phyloP scores from a whole-genome alignment of 108 stramenopile species.

The Pseudonitzschia delicatissima region DNA sequence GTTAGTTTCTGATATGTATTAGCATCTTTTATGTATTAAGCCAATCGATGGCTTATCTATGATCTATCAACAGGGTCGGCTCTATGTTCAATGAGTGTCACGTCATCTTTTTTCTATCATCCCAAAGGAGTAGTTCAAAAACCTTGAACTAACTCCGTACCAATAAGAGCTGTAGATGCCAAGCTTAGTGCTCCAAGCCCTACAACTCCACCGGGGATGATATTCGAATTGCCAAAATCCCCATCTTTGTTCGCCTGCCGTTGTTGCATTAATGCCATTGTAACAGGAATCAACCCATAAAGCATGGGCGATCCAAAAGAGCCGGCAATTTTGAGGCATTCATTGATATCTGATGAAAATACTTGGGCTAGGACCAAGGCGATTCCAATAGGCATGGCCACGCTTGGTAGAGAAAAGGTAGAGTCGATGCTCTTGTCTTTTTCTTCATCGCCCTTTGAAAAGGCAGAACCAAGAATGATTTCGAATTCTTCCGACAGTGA shows the following conservation, averaged over 20 bases:
- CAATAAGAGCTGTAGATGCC: conserved; percentile 12
- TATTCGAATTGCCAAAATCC: neutral
- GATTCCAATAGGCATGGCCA: conserved; percentile 13
- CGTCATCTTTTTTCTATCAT: neutral
- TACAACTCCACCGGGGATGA: conserved; percentile 15
- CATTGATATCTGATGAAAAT: conserved; percentile 20
- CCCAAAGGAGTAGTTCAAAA: neutral
- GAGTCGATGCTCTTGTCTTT: neutral
- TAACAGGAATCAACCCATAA: conserved; percentile 45
- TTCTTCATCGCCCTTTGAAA: conserved; percentile 11
- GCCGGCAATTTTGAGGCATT: conserved; percentile 39
- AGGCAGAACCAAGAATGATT: conserved; percentile 6
- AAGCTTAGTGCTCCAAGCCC: conserved; percentile 13
- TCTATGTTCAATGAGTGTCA: neutral
- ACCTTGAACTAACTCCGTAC: conserved; percentile 11
- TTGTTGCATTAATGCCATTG: conserved; percentile 34
- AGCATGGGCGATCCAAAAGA: conserved; percentile 52
- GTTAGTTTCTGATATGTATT: too few relatives aligned
- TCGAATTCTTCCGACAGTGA: conserved; percentile 64
- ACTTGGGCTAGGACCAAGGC: conserved; percentile 8
- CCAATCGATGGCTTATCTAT: neutral
- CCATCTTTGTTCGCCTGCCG: conserved; percentile 2
- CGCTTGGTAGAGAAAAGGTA: conserved; percentile 18
- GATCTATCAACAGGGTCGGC: neutral
- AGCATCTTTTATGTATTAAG: too few relatives aligned